These are phyloP conservation scores for Podaxis sp. DNA, from an alignment of 768 basidiomycete species.

Conservation along the genomic window DNA sequence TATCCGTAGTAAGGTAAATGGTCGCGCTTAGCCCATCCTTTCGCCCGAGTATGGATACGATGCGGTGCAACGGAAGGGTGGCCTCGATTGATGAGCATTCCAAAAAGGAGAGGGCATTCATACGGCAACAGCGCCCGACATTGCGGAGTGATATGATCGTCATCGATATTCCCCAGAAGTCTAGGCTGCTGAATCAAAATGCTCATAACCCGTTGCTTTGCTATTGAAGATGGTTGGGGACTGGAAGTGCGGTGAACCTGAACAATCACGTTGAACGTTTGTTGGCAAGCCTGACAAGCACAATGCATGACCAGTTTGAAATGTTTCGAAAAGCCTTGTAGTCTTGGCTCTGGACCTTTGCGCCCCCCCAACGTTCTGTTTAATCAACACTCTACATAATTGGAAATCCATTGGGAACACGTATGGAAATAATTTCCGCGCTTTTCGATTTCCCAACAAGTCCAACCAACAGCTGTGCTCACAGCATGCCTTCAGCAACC, in stretches of 20 bases:
- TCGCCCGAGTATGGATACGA: background rate
- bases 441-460: background rate
- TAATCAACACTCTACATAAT: background rate
- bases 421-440: background rate
- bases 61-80: slow-evolving; percentile 7
- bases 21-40: background rate
- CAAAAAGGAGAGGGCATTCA: background rate
- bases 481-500: background rate
- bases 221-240: background rate
- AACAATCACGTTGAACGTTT: background rate
- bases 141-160: background rate
- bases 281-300: background rate
- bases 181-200: background rate
- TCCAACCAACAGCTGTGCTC: background rate
- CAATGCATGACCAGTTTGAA: background rate
- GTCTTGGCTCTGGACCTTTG: background rate
- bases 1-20: slow-evolving; percentile 13
- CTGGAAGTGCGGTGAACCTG: background rate
- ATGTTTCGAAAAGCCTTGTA: background rate
- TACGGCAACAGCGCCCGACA: slow-evolving; percentile 1
- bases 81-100: background rate
- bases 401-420: background rate
- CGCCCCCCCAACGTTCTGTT: background rate
- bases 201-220: background rate
- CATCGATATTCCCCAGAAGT: background rate